These are phyloP conservation scores for Primulina tabacum DNA, from an alignment of 257 asterid species.

Conservation along the genomic window DNA sequence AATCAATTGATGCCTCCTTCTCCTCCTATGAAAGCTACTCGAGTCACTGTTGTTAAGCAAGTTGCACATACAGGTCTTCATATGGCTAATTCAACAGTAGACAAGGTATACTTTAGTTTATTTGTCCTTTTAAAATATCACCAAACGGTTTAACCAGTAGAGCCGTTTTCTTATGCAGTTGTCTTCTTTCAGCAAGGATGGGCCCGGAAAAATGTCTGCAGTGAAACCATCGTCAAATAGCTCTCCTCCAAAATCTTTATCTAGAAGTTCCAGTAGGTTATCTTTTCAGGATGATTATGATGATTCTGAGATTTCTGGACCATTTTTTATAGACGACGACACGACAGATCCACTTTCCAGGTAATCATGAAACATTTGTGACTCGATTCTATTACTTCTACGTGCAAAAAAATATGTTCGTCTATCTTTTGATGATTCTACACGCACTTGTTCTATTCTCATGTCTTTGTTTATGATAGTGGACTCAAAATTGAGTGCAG, in stretches of 20 bases:
- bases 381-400: slow-evolving; percentile 20
- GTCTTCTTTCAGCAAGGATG: slow-evolving; percentile 42
- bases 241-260: slow-evolving; percentile 58
- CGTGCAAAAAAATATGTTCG: slow-evolving; percentile 4
- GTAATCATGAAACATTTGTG: slow-evolving; percentile 36
- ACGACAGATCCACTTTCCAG: slow-evolving; percentile 56
- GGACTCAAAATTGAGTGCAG: slow-evolving; percentile 8
- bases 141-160: not conserved
- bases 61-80: slow-evolving; percentile 40
- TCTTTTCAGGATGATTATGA: slow-evolving; percentile 73
- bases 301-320: slow-evolving; percentile 69
- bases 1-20: slow-evolving; percentile 53
- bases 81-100: slow-evolving; percentile 46
- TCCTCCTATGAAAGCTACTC: slow-evolving; percentile 44
- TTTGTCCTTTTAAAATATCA: not conserved
- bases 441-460: not conserved
- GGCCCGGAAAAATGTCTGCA: slow-evolving; percentile 37
- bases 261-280: slow-evolving; percentile 65
- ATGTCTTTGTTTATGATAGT: not conserved
- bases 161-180: slow-evolving; percentile 39
- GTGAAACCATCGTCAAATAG: slow-evolving; percentile 40
- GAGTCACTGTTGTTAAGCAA: slow-evolving; percentile 30
- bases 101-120: slow-evolving; percentile 44
- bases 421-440: slow-evolving; percentile 7
- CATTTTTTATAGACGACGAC: slow-evolving; percentile 71